Evolutionary conservation across 805 yeast species (phyloP).

Genomic region (Saccharomycopsis malanga): DNA sequence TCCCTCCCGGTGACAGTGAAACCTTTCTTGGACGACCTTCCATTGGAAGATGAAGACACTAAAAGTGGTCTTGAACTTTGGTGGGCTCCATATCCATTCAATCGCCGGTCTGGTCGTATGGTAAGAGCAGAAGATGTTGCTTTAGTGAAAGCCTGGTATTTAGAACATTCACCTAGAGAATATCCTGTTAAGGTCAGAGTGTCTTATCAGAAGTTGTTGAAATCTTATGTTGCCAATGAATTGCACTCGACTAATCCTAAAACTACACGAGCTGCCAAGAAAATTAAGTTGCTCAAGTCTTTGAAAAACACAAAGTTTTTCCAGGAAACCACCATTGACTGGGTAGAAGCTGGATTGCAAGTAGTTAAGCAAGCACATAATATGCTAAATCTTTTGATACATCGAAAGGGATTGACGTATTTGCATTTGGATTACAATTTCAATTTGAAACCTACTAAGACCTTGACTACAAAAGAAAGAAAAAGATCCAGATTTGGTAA

Average conservation of each 20-base stretch:
- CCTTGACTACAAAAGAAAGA: conserved; percentile 92
- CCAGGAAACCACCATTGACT: conserved; percentile 86
- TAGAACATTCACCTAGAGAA: conserved; percentile 51
- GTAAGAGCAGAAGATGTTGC: conserved; percentile 89
- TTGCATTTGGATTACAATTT: conserved; percentile 93
- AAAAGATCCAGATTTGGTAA: conserved; percentile 94
- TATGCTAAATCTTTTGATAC: conserved; percentile 84
- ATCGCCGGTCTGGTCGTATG: conserved; percentile 61
- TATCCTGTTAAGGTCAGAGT: conserved; percentile 73
- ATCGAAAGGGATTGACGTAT: conserved; percentile 84
- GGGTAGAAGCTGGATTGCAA: conserved; percentile 98
- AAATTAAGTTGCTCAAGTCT: conserved; percentile 53
- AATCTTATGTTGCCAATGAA: conserved; percentile 64
- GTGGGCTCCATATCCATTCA: conserved; percentile 83
- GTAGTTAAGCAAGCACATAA: conserved; percentile 90
- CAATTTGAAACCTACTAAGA: conserved; percentile 92
- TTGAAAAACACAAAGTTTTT: conserved; percentile 79
- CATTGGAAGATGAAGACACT: conserved; percentile 40
- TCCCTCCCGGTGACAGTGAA: conserved; percentile 35
- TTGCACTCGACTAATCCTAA: conserved; percentile 38
- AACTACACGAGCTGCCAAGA: conserved; percentile 38
- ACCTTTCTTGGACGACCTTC: conserved; percentile 47
- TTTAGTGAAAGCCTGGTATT: conserved; percentile 73
- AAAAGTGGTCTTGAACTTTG: conserved; percentile 57
- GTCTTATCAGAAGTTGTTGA: conserved; percentile 85